phyloP scores from a whole-genome alignment of 2,329 filamentous ascomycete species.

The Orbilia blumenaviensis region DNA sequence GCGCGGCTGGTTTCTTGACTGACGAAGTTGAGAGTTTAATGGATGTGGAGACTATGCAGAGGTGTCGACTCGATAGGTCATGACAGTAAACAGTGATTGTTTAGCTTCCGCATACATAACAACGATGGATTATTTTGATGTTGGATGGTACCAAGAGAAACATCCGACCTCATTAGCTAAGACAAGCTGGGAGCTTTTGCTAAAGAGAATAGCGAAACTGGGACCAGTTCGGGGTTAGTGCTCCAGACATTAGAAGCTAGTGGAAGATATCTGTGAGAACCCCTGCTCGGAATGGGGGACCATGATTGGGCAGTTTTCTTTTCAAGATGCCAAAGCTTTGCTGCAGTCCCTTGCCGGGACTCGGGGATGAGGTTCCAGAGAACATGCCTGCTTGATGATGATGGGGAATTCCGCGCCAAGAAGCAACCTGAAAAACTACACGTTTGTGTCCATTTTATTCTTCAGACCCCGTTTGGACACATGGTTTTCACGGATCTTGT shows the following conservation, averaged over 20 bases:
- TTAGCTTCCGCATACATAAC: constrained; percentile 36
- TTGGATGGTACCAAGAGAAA: constrained; percentile 40
- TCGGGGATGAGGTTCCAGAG: constrained; percentile 18
- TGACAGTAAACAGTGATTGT: constrained; percentile 16
- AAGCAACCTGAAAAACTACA: not conserved
- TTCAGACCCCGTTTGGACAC: not conserved
- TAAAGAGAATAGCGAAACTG: constrained; percentile 37
- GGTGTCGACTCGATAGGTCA: constrained; percentile 9
- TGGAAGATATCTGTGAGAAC: constrained; percentile 34
- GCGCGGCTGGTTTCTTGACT: not conserved
- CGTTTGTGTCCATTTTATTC: constrained; percentile 1
- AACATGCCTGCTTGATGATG: not conserved
- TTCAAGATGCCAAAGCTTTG: constrained; percentile 28
- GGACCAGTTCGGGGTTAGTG: constrained; percentile 38
- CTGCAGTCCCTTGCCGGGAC: constrained; percentile 41
- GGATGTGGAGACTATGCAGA: constrained; percentile 19
- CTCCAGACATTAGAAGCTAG: constrained; percentile 36
- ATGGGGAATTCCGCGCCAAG: constrained; percentile 11
- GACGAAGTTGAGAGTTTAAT: constrained; percentile 15
- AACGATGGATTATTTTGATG: constrained; percentile 43
- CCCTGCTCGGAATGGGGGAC: constrained; percentile 24
- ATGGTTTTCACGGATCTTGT: not conserved
- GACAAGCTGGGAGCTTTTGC: constrained; percentile 41
- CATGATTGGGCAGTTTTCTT: constrained; percentile 41
- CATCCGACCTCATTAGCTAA: constrained; percentile 46